These are phyloP conservation scores for Clarireedia monteithiana DNA, from an alignment of 2,329 filamentous ascomycete species.

Conservation along the genomic window DNA sequence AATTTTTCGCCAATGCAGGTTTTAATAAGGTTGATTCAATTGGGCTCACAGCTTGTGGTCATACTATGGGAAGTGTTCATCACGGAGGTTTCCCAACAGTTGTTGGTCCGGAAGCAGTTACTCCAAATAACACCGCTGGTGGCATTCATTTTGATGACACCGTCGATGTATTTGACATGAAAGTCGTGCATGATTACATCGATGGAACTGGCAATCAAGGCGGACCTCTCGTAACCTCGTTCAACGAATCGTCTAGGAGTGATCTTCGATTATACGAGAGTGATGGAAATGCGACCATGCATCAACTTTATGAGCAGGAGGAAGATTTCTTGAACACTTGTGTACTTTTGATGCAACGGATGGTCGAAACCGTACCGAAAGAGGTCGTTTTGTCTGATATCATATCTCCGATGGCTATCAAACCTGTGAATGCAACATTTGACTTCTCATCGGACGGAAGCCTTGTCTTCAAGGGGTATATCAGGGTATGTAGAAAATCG, in stretches of 20 bases:
- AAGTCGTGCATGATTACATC: slow-evolving; percentile 40
- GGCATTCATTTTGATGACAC: slow-evolving; percentile 35
- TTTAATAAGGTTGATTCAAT: slow-evolving; percentile 21
- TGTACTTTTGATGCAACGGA: slow-evolving; percentile 43
- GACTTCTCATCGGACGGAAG: slow-evolving; percentile 15
- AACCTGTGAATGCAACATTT: slow-evolving; percentile 40
- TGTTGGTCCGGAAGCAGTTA: background rate
- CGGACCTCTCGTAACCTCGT: slow-evolving; percentile 38
- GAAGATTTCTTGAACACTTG: slow-evolving; percentile 40
- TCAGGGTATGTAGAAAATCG: slow-evolving; percentile 15
- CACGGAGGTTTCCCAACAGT: slow-evolving; percentile 11
- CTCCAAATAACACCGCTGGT: slow-evolving; percentile 9
- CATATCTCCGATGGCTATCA: slow-evolving; percentile 47
- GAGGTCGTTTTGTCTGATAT: slow-evolving; percentile 42
- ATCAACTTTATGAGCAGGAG: slow-evolving; percentile 35
- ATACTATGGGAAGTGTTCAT: slow-evolving; percentile 16
- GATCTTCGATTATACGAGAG: slow-evolving; percentile 49
- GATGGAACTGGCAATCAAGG: slow-evolving; percentile 39
- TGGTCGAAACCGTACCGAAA: slow-evolving; percentile 51
- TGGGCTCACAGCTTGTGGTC: slow-evolving; percentile 15
- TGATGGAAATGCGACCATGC: slow-evolving; percentile 48
- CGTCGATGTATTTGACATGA: slow-evolving; percentile 43
- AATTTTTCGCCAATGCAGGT: slow-evolving; percentile 17
- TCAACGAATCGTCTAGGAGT: slow-evolving; percentile 42
- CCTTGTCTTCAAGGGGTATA: slow-evolving; percentile 15